Conservation (phyloP, 2,329 filamentous ascomycete species). For the Penicillium sp. region DNA sequence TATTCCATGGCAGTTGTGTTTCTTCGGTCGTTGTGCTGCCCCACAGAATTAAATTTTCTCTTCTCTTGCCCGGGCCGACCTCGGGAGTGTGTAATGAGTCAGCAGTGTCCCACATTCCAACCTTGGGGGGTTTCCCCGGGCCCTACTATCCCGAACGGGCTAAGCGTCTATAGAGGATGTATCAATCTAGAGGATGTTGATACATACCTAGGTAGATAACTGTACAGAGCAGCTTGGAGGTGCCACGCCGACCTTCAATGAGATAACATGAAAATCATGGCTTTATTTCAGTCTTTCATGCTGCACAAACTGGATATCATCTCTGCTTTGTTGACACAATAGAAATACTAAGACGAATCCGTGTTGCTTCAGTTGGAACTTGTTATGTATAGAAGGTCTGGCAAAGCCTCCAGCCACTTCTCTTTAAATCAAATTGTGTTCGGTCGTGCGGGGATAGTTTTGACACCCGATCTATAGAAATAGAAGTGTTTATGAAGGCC, state of each 20-base stretch:
- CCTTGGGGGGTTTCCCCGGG: background rate
- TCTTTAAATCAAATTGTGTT: background rate
- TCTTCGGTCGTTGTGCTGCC: conserved; percentile 15
- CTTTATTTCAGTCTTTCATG: conserved; percentile 2
- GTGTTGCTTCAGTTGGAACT: background rate
- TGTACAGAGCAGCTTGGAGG: background rate
- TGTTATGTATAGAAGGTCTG: background rate
- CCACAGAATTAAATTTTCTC: conserved; percentile 19
- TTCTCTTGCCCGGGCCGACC: conserved; percentile 9
- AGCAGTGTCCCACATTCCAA: background rate
- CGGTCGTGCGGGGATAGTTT: background rate
- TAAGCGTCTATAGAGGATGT: background rate
- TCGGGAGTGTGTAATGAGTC: background rate
- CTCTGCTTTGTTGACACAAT: conserved; percentile 3
- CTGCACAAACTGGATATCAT: background rate
- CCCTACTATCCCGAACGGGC: background rate
- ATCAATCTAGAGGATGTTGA: background rate
- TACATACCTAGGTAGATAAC: background rate
- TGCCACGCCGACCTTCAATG: background rate
- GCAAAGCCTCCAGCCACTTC: background rate
- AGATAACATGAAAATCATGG: background rate
- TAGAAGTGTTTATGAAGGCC: background rate
- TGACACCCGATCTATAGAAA: background rate
- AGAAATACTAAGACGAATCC: conserved; percentile 1
- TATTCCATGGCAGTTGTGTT: conserved; percentile 16